Conservation (phyloP, 1,139 yeast genomes). For the Blastobotrys raffinosifermentans region DNA sequence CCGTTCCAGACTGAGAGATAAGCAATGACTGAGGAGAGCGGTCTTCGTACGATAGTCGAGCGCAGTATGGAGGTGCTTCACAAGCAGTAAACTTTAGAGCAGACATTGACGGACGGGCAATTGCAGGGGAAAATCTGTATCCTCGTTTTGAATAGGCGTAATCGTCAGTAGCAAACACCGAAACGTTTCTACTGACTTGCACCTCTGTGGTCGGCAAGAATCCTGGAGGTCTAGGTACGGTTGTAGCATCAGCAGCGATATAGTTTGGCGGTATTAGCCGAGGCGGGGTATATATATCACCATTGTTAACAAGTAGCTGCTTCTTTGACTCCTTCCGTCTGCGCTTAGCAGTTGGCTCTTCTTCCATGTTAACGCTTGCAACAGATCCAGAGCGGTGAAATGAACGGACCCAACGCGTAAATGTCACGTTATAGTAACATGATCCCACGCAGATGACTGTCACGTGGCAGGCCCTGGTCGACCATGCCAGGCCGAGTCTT, state of each 20-base stretch:
- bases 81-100: conserved; percentile 66
- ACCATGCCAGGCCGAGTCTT: neutral
- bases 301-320: conserved; percentile 3
- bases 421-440: neutral
- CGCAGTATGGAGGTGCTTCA: conserved; percentile 62
- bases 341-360: conserved; percentile 7
- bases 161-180: conserved; percentile 56
- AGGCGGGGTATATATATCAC: conserved; percentile 13
- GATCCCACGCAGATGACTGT: neutral
- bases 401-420: neutral
- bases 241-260: conserved; percentile 20
- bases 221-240: conserved; percentile 23
- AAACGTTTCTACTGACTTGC: conserved; percentile 17
- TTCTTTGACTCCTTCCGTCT: conserved; percentile 7
- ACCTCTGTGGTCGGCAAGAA: conserved; percentile 12
- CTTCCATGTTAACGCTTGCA: conserved; percentile 7
- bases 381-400: too few relatives aligned
- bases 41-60: conserved; percentile 67
- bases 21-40: conserved; percentile 52
- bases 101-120: conserved; percentile 58
- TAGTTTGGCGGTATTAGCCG: conserved; percentile 24
- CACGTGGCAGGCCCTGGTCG: neutral
- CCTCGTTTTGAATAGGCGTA: conserved; percentile 67
- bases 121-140: conserved; percentile 74
- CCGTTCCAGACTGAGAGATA: conserved; percentile 39